phyloP scores from a whole-genome alignment of 2,329 filamentous ascomycete species.

The Dissoconium aciculare region DNA sequence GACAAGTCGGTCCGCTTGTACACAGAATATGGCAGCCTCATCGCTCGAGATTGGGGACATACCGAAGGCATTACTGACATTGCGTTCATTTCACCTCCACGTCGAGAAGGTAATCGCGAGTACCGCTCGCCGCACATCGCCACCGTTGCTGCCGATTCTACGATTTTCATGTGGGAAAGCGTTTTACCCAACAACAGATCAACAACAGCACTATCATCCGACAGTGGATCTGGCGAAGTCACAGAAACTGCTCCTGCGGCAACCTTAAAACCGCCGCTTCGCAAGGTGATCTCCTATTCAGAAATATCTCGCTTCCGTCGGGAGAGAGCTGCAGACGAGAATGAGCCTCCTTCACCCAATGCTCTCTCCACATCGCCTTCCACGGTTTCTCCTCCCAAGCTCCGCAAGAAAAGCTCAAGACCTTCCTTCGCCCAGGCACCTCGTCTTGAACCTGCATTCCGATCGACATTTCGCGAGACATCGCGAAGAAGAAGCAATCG shows the following conservation, averaged over 20 bases:
- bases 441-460: constrained; percentile 29
- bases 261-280: constrained; percentile 59
- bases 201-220: constrained; percentile 5
- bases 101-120: constrained; percentile 4
- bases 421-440: constrained; percentile 33
- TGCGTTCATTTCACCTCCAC: constrained; percentile 44
- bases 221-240: constrained; percentile 5
- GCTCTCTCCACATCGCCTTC: constrained; percentile 29
- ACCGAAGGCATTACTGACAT: constrained; percentile 86
- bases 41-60: constrained; percentile 87
- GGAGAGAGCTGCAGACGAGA: constrained; percentile 29
- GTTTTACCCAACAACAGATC: constrained; percentile 9
- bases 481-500: constrained; percentile 14
- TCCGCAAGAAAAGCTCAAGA: constrained; percentile 42
- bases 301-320: constrained; percentile 67
- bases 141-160: constrained; percentile 37
- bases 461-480: constrained; percentile 11
- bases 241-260: constrained; percentile 25
- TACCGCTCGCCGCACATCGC: constrained; percentile 24
- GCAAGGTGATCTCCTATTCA: constrained; percentile 72
- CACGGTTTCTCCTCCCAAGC: constrained; percentile 32
- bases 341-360: constrained; percentile 22
- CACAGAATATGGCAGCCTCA: constrained; percentile 60
- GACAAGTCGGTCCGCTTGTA: constrained; percentile 94
- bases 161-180: constrained; percentile 35